These are phyloP conservation scores for Colletotrichum truncatum DNA, from an alignment of 2,329 filamentous ascomycete genomes.

Conservation along the genomic window DNA sequence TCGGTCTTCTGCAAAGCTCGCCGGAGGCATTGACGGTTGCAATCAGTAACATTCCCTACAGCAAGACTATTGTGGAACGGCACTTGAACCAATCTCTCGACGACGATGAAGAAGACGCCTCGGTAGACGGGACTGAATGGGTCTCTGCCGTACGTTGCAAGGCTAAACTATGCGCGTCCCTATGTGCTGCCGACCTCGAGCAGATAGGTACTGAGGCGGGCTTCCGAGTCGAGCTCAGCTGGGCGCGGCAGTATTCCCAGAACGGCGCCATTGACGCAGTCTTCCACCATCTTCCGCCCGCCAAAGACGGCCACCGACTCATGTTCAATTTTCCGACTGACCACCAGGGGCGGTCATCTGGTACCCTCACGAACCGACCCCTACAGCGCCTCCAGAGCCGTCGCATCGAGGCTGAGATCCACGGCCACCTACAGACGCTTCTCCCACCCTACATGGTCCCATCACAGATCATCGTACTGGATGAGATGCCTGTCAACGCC, in stretches of 20 bases:
- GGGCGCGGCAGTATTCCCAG: slow-evolving; percentile 48
- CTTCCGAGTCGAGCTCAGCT: slow-evolving; percentile 56
- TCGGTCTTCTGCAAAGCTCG: slow-evolving; percentile 17
- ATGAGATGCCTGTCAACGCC: slow-evolving; percentile 35
- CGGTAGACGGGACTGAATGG: neutral
- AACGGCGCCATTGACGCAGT: slow-evolving; percentile 38
- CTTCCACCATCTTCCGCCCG: slow-evolving; percentile 45
- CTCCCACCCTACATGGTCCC: slow-evolving; percentile 38
- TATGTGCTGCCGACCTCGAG: slow-evolving; percentile 31
- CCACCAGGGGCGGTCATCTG: neutral
- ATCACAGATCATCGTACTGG: slow-evolving; percentile 33
- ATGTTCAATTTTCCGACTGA: slow-evolving; percentile 7
- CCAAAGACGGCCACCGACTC: neutral
- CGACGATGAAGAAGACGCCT: neutral
- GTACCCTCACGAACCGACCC: neutral
- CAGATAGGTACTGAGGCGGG: slow-evolving; percentile 42
- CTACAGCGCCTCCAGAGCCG: neutral
- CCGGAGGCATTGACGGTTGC: slow-evolving; percentile 17
- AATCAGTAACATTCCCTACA: slow-evolving; percentile 37
- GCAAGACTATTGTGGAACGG: slow-evolving; percentile 41
- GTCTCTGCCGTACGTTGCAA: neutral
- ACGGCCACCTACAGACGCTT: neutral
- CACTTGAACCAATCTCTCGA: neutral
- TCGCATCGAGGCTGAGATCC: neutral
- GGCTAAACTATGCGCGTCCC: slow-evolving; percentile 12